phyloP scores from a whole-genome alignment of 2,329 filamentous ascomycete genomes.

The Neospermospora avenae region DNA sequence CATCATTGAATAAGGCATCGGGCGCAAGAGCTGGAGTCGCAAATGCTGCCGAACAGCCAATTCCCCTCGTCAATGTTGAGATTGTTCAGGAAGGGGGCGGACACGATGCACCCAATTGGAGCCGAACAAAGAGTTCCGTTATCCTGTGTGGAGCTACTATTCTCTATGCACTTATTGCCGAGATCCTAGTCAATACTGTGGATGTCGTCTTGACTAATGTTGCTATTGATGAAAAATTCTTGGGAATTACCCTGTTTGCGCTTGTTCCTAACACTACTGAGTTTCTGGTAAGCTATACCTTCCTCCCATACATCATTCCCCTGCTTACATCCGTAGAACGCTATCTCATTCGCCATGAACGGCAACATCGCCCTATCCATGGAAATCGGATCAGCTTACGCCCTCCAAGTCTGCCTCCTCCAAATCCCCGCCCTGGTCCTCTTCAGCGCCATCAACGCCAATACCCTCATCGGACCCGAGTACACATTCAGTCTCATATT shows the following conservation, averaged over 20 bases:
- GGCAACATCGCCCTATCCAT: slow-evolving; percentile 98
- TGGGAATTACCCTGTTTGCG: slow-evolving; percentile 94
- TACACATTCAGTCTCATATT: slow-evolving; percentile 87
- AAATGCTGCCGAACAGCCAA: slow-evolving; percentile 28
- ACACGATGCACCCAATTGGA: slow-evolving; percentile 99
- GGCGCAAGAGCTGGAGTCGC: slow-evolving; percentile 35
- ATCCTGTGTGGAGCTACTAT: slow-evolving; percentile 87
- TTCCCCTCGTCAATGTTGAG: slow-evolving; percentile 20
- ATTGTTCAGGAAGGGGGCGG: slow-evolving; percentile 44
- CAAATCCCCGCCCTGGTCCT: slow-evolving; percentile 92
- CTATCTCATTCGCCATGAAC: slow-evolving; percentile 99
- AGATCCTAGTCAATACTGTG: slow-evolving; percentile 94
- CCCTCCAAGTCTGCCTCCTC: slow-evolving; percentile 89
- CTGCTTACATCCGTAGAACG: slow-evolving; percentile 55
- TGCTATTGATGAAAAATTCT: slow-evolving; percentile 92
- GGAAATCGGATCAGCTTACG: slow-evolving; percentile 98
- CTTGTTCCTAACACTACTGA: slow-evolving; percentile 98
- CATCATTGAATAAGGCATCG: slow-evolving; percentile 31
- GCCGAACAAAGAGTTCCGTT: slow-evolving; percentile 82
- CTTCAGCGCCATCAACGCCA: slow-evolving; percentile 75
- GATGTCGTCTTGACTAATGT: slow-evolving; percentile 92
- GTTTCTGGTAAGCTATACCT: slow-evolving; percentile 67
- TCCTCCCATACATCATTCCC: neutral
- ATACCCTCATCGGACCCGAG: slow-evolving; percentile 49
- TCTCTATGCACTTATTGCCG: slow-evolving; percentile 93